These are phyloP conservation scores for Albugo candida DNA, from an alignment of 352 stramenopile species.

Conservation along the genomic window DNA sequence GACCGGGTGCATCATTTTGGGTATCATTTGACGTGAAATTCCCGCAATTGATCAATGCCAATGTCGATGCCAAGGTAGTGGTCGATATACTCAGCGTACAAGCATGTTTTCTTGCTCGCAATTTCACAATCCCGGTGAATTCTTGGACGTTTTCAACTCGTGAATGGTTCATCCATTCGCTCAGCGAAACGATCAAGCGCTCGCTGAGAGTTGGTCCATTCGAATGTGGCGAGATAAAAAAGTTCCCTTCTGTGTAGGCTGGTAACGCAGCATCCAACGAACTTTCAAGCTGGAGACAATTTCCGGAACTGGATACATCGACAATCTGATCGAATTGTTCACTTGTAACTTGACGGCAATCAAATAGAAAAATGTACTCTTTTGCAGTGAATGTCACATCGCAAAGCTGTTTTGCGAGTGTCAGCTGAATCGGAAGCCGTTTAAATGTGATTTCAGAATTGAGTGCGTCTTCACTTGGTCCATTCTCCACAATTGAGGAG, in stretches of 20 bases:
- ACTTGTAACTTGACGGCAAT: conserved; percentile 47
- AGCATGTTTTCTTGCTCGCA: conserved; percentile 14
- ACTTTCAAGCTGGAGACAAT: conserved; percentile 23
- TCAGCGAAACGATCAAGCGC: conserved; percentile 22
- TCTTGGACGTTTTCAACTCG: conserved; percentile 3
- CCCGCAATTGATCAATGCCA: conserved; percentile 6
- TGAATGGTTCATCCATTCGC: conserved; percentile 30
- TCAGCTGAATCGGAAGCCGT: neutral
- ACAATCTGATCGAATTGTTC: conserved; percentile 30
- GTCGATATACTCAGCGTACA: neutral
- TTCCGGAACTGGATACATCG: conserved; percentile 21
- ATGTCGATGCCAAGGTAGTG: neutral
- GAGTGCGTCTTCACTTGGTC: conserved; percentile 5
- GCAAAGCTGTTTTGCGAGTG: conserved; percentile 10
- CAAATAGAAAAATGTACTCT: conserved; percentile 53
- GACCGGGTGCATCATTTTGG: neutral
- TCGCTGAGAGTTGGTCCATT: conserved; percentile 18
- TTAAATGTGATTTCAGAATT: neutral
- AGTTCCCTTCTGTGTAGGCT: conserved; percentile 31
- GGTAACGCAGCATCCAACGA: conserved; percentile 32
- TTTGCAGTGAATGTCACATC: conserved; percentile 35
- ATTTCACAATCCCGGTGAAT: conserved; percentile 44
- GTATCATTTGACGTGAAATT: conserved; percentile 19
- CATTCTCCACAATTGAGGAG: neutral
- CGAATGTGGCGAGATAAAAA: conserved; percentile 24